Evolutionary conservation across 352 stramenopile species (phyloP), one percentile per base, ranked within the genome.

Genomic region (Chrysophaeum taylorii): DNA sequence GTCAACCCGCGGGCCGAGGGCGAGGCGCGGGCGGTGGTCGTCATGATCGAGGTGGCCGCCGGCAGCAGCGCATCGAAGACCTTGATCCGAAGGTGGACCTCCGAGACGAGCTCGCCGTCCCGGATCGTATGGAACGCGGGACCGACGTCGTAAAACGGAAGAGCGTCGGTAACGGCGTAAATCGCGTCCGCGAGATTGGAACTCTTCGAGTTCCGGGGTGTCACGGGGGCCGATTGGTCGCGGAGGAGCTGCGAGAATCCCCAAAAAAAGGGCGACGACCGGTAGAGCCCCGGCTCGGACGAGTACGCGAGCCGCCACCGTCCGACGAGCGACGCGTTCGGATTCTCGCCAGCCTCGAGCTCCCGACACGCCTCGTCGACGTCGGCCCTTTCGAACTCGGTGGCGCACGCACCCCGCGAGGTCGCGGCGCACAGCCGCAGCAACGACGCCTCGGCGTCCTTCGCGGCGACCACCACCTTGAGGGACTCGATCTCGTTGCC

Each of bases 241-340:
- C 27, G 33, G 18, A 66, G 36, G 33, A 66, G 36, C 31, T 35
- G 57, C 14, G 57, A 66, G 36, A 66, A 66, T 31, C 57, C 36
- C 57, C 57, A 66, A 36, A 66, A 66, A n/a, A 66, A 66, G 33
- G 57, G 57, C 5, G 57, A 66, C 36, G 14, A 33, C 4, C 57
- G 31, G 36, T 66, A 66, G 18, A 66, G 5, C 14, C 57, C 57
- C 33, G 57, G 33, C 57, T 66, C 57, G 12, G 57, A 66, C 31
- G 57, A 66, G 57, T 66, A 66, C 12, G 33, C 57, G 33, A 66
- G 57, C 33, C 33, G 4, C 57, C 57, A 66, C 5, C 23, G 12
- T 31, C 57, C 57, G 14, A 45, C 57, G 57, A 66, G 12, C 12
- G 31, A 5, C 12, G 31, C 5, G 33, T 2, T 16, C 35, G 57